Evolutionary conservation across 1,139 yeast genomes (phyloP).

Genomic region (Yamadazyma oceani): DNA sequence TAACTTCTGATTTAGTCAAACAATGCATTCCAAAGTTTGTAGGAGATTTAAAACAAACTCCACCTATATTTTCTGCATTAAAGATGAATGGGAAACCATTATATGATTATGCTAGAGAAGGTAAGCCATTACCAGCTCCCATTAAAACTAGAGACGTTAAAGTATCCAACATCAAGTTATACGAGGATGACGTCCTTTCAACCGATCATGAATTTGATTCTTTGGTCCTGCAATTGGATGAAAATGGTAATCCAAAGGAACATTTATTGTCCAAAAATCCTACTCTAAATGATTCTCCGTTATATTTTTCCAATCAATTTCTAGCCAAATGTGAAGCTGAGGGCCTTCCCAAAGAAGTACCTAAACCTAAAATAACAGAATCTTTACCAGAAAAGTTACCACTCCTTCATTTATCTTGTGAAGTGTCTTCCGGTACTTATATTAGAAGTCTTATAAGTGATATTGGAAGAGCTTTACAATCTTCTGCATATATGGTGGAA

Average conservation of each 20-base stretch:
- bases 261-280: slow-evolving; percentile 52
- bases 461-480: slow-evolving; percentile 75
- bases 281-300: slow-evolving; percentile 60
- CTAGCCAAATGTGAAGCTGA: slow-evolving; percentile 39
- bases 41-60: slow-evolving; percentile 84
- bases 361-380: slow-evolving; percentile 14
- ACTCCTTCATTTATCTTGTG: slow-evolving; percentile 65
- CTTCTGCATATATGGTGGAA: slow-evolving; percentile 88
- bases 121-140: slow-evolving; percentile 77
- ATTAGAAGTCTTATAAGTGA: slow-evolving; percentile 89
- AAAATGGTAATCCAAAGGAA: slow-evolving; percentile 50
- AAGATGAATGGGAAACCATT: slow-evolving; percentile 93
- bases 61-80: slow-evolving; percentile 92
- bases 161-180: slow-evolving; percentile 54
- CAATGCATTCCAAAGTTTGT: slow-evolving; percentile 59
- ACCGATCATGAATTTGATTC: slow-evolving; percentile 57
- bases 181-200: slow-evolving; percentile 51
- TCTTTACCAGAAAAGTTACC: slow-evolving; percentile 40
- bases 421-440: slow-evolving; percentile 94
- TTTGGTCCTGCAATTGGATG: slow-evolving; percentile 52
- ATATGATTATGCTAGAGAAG: slow-evolving; percentile 91
- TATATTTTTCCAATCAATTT: slow-evolving; percentile 59
- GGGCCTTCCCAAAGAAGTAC: slow-evolving; percentile 27
- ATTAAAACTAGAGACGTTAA: slow-evolving; percentile 76
- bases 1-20: slow-evolving; percentile 54